Conservation (phyloP, 1,284 basidiomycete genomes). For the Naganishia cerealis region DNA sequence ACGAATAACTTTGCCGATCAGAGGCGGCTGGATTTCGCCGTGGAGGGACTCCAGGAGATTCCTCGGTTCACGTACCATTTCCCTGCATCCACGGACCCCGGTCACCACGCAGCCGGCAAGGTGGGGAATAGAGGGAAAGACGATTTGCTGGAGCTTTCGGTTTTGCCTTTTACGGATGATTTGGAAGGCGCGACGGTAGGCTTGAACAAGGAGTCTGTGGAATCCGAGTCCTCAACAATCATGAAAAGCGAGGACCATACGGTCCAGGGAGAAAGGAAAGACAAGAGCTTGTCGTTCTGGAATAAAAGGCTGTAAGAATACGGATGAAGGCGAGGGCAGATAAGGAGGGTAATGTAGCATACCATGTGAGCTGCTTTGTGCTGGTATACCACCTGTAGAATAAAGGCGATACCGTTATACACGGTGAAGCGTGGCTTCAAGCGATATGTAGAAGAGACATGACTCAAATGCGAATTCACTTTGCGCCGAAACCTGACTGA, state of each 20-base stretch:
- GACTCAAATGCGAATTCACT: too few species aligned
- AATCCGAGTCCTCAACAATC: not conserved
- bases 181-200: not conserved
- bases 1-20: slow-evolving; percentile 7
- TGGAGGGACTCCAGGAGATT: slow-evolving; percentile 16
- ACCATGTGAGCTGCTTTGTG: not conserved
- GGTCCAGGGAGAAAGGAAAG: not conserved
- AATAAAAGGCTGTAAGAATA: not conserved
- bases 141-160: not conserved
- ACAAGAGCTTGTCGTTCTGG: not conserved
- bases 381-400: not conserved
- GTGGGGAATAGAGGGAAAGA: not conserved
- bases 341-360: not conserved
- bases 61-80: slow-evolving; percentile 22
- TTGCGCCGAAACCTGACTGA: too few species aligned
- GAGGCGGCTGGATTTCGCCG: slow-evolving; percentile 22
- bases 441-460: too few species aligned
- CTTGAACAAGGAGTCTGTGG: not conserved
- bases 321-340: not conserved
- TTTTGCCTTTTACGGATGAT: not conserved
- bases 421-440: too few species aligned
- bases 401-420: too few species aligned
- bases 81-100: slow-evolving; percentile 6
- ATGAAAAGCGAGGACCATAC: not conserved
- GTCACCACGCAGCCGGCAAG: not conserved